These are phyloP conservation scores for Pouteria glomerata DNA, from an alignment of 148 eudicot genomes.

Conservation along the genomic window DNA sequence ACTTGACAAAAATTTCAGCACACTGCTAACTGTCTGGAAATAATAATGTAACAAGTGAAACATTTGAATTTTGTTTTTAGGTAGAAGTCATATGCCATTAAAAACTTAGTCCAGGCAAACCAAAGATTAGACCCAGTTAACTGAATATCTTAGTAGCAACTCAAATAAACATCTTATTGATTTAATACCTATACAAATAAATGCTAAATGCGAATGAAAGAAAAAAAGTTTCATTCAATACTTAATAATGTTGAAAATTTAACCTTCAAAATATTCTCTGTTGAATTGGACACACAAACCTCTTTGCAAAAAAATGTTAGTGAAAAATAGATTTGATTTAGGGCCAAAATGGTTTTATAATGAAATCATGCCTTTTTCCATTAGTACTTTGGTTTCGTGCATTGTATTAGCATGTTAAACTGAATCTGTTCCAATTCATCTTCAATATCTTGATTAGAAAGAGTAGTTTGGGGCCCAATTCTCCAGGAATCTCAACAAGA, in stretches of 20 bases:
- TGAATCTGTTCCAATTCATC: no score
- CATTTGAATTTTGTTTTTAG: neutral
- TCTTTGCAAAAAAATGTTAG: neutral
- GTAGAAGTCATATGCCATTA: neutral
- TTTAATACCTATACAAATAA: neutral
- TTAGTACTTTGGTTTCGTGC: neutral
- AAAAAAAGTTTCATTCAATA: no score
- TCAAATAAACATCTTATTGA: neutral
- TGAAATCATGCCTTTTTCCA: neutral
- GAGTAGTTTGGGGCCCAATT: neutral
- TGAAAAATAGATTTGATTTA: constrained; percentile 3
- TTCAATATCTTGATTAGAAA: neutral
- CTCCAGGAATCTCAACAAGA: neutral
- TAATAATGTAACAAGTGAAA: constrained; percentile 3
- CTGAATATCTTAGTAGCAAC: neutral
- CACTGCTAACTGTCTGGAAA: neutral
- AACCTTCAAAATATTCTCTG: neutral
- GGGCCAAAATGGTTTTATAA: neutral
- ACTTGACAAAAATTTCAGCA: neutral
- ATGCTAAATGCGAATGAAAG: neutral
- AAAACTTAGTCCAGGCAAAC: neutral
- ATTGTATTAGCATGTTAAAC: no score
- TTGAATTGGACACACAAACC: neutral
- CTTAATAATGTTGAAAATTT: neutral
- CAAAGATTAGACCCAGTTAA: neutral